Evolutionary conservation across 2,329 filamentous ascomycete genomes (phyloP).

Genomic region (Chaetothyriales sp.): DNA sequence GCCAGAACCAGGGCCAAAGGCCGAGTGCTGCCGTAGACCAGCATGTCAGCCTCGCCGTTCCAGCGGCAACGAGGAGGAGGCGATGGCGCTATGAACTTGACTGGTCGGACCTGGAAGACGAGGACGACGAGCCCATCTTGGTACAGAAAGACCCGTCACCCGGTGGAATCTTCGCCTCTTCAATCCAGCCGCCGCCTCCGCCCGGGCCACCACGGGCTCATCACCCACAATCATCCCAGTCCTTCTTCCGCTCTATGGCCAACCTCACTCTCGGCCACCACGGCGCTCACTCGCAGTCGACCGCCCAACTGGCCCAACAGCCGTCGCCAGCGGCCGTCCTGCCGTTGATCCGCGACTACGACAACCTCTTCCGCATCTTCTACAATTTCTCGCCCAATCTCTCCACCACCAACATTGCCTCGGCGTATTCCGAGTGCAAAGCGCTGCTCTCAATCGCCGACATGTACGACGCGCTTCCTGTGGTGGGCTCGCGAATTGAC

Average conservation of each 20-base stretch:
- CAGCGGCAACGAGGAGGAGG: conserved; percentile 35
- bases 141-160: conserved; percentile 30
- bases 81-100: conserved; percentile 85
- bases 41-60: conserved; percentile 1
- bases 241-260: conserved; percentile 78
- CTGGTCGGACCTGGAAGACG: conserved; percentile 50
- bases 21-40: conserved; percentile 1
- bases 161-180: conserved; percentile 6
- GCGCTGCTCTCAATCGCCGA: conserved; percentile 78
- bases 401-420: conserved; percentile 76
- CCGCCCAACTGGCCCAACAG: conserved; percentile 36
- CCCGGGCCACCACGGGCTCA: conserved; percentile 32
- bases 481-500: conserved; percentile 80
- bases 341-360: conserved; percentile 78
- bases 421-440: conserved; percentile 89
- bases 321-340: conserved; percentile 48
- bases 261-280: conserved; percentile 47
- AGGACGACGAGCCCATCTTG: conserved; percentile 73
- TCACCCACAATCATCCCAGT: conserved; percentile 25
- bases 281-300: conserved; percentile 37
- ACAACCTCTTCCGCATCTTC: conserved; percentile 89
- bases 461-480: conserved; percentile 79
- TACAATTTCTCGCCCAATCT: conserved; percentile 81
- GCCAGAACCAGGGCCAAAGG: neutral
- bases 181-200: conserved; percentile 12